Percentiles rank a stretch among this genome's conserved stretches.
Evolutionary conservation across 495 filamentous ascomycete genomes (phyloP).

Genomic region (Tuber magnatum): DNA sequence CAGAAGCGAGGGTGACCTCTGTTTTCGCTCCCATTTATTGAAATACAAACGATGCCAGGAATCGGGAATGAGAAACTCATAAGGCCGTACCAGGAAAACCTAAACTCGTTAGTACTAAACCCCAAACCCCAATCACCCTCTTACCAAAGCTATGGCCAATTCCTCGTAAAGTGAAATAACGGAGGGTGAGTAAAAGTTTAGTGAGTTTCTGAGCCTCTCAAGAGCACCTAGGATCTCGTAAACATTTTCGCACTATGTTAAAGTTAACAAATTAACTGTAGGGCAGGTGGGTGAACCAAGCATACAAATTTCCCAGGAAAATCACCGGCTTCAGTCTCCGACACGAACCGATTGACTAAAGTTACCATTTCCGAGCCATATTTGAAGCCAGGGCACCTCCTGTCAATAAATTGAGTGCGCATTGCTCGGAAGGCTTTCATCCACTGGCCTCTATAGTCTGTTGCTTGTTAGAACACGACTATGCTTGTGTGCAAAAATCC

Average conservation of each 20-base stretch:
- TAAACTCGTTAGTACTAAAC: not conserved
- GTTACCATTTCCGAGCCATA: not conserved
- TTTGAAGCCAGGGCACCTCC: no score
- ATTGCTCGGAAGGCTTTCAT: not conserved
- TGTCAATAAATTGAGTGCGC: not conserved
- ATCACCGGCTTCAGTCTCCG: conserved; percentile 1
- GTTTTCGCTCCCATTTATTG: not conserved
- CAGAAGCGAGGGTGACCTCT: conserved; percentile 7
- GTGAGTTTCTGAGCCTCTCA: not conserved
- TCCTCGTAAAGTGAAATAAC: conserved; percentile 16
- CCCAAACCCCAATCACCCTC: not conserved
- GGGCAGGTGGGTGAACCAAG: not conserved
- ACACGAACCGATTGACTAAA: not conserved
- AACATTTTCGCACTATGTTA: conserved; percentile 16
- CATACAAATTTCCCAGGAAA: conserved; percentile 14
- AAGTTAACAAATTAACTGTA: not conserved
- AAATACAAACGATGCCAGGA: conserved; percentile 9
- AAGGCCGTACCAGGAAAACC: conserved; percentile 13
- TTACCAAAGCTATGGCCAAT: conserved; percentile 7
- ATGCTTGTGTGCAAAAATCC: not conserved
- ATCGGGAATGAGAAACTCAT: conserved; percentile 9
- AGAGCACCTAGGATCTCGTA: not conserved
- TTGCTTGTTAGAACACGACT: not conserved
- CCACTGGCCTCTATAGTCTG: conserved; percentile 7
- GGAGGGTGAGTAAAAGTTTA: conserved; percentile 6